Base-by-base conservation (phyloP, 1,284 basidiomycete species). In the Apiotrichum siamense region DNA sequence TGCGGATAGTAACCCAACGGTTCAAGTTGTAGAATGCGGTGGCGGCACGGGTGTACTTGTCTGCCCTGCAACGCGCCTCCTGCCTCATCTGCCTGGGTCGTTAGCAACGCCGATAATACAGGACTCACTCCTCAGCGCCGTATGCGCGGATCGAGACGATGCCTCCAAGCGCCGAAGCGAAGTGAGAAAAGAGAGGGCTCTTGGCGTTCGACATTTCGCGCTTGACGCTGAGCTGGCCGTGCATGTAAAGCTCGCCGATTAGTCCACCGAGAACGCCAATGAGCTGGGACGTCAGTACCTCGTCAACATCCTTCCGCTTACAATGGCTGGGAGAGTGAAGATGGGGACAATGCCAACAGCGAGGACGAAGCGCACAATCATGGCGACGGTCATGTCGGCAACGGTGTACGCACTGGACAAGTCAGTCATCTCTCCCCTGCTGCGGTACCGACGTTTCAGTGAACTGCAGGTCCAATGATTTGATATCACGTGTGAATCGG, bases 151-250 rank as follows among this genome's bases (percentile, higher is more conserved):
- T 76, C n/a, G 76, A 75, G 13, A 76, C 69, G 39, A 88, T 75
- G 25, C 87, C 86, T 15, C 78, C 70, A 33, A 87, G 78, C 0
- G 83, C 80, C 23, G 83, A 80, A 15, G 83, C 81, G 60, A 88
- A 85, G 62, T 85, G 83, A 40, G 81, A 82, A 50, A 85, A 77
- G 7, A 87, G 79, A 0, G 85, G 85, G 54, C 78, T 79, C 59
- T 73, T 73, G 9, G 82, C 80, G 67, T 85, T 85, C 35, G 79
- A 81, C 82, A 83, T 83, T 64, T 85, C 81, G 44, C 70, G 63
- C 65, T 88, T 88, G 41, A 87, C 83, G 13, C 83, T 81, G 24
- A 88, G 75, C 66, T 88, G 86, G 17, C 83, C 82, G 60, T 81
- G 81, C 62, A 88, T 85, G 60, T 77, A 78, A 20, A 77, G 59